Base-by-base conservation (phyloP, 768 basidiomycete genomes). In the Favolaschia claudopus region DNA sequence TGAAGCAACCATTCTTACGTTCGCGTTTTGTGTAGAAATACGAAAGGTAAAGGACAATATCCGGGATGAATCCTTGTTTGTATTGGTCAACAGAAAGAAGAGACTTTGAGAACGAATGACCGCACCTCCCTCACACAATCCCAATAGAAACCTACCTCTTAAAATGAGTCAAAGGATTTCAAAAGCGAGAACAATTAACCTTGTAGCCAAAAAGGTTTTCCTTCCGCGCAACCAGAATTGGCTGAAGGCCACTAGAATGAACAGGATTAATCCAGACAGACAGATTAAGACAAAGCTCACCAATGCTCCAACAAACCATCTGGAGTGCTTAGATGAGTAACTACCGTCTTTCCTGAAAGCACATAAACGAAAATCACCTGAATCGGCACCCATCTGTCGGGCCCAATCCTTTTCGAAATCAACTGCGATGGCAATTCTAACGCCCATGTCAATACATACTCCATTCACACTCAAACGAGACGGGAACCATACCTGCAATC, bases 371-470 rank as follows among this genome's bases (percentile, higher is more conserved):
- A 13, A 55, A 52, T 33, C 57, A 83, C 85, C 73, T 88, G 86
- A 25, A 74, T 77, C 1, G 85, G 85, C 54, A 89, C 79, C 86
- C 87, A 89, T 10, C 85, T 74, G 71, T 90, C 88, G 0, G 88
- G 87, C 0, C 88, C 88, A 20, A 89, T 72, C 5, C 86, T 79
- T 68, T 91, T 89, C 33, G 86, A 87, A 28, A 91, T 69, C 19
- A 89, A 74, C 66, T 89, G 88, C 0, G 87, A 89, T 17, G 88
- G 88, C 17, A 90, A 74, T 68, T 89, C 88, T 71, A 38, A 9
- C 10, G 34, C 13, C 44, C 9, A 29, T 6, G 20, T n/a, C 7
- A 31, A 7, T 14, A 5, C 33, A 37, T 19, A 55, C 7, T 27
- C 4, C 5, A 17, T 24, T 2, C 28, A 17, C 13, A 24, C 14